Percentiles rank a stretch among this genome's conserved stretches.
These are phyloP conservation scores for Xylaria grammica DNA, from an alignment of 495 filamentous ascomycete species.

Conservation along the genomic window DNA sequence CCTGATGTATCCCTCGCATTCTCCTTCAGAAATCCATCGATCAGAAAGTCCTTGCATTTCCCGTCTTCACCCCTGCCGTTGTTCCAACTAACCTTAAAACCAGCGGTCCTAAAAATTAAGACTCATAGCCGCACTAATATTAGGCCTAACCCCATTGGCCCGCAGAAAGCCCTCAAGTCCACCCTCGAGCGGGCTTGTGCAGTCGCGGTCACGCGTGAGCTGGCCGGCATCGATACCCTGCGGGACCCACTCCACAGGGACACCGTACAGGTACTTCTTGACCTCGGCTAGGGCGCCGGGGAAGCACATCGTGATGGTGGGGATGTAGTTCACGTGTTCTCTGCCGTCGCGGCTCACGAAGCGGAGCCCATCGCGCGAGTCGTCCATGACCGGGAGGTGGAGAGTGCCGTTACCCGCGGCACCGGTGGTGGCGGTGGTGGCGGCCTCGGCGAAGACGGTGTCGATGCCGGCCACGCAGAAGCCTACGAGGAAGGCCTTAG, in stretches of 20 bases:
- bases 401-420: neutral
- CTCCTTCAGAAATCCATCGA: neutral
- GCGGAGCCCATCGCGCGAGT: neutral
- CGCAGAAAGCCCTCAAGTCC: neutral
- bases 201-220: neutral
- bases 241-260: neutral
- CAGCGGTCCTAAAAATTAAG: neutral
- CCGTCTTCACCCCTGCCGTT: neutral
- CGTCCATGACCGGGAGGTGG: neutral
- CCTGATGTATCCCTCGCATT: neutral
- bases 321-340: neutral
- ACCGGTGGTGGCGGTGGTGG: too few species aligned
- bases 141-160: neutral
- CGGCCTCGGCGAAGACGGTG: constrained; percentile 8
- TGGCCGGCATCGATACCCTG: neutral
- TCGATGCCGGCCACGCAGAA: neutral
- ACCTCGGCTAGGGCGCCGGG: neutral
- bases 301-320: neutral
- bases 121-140: neutral
- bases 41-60: neutral
- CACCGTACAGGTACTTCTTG: constrained; percentile 6
- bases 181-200: neutral
- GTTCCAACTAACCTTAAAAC: neutral
- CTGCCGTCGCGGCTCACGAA: neutral
- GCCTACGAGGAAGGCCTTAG: constrained; percentile 7